Conservation (phyloP, 352 stramenopile species). For the Globisporangium heterothallicum region DNA sequence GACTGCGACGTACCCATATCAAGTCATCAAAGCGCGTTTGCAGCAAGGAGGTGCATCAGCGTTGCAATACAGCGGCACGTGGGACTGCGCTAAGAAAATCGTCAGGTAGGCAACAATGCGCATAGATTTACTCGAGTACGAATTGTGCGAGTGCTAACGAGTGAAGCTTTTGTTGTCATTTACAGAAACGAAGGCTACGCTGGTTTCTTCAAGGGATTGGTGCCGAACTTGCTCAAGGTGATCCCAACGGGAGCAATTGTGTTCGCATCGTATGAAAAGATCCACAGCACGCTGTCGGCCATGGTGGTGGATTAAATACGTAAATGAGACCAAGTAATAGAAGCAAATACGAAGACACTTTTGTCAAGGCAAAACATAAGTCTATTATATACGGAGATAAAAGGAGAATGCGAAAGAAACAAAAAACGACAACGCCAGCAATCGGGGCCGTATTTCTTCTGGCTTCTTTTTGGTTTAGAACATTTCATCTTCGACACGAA, state of each 20-base stretch:
- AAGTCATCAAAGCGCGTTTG: slow-evolving; percentile 95
- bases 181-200: slow-evolving; percentile 82
- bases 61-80: slow-evolving; percentile 87
- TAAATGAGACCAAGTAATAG: slow-evolving; percentile 6
- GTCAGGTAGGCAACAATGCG: no score
- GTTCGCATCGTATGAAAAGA: slow-evolving; percentile 84
- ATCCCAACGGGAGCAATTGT: slow-evolving; percentile 96
- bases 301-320: slow-evolving; percentile 38
- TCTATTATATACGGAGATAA: slow-evolving; percentile 54
- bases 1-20: slow-evolving; percentile 91
- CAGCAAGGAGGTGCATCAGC: slow-evolving; percentile 86
- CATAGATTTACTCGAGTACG: no score
- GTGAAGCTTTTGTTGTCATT: slow-evolving; percentile 3
- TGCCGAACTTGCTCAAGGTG: slow-evolving; percentile 94
- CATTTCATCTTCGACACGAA: slow-evolving; percentile 97
- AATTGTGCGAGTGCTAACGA: slow-evolving; percentile 2
- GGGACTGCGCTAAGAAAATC: slow-evolving; percentile 88
- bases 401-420: neutral
- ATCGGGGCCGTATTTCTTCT: no score
- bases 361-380: slow-evolving; percentile 25
- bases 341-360: slow-evolving; percentile 13
- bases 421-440: neutral
- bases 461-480: slow-evolving; percentile 70
- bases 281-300: slow-evolving; percentile 47
- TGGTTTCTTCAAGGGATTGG: slow-evolving; percentile 94